Percentiles rank a stretch among this genome's conserved stretches.
Evolutionary conservation across 2,329 filamentous ascomycete species (phyloP).

Genomic region (Aureobasidium subglaciale): DNA sequence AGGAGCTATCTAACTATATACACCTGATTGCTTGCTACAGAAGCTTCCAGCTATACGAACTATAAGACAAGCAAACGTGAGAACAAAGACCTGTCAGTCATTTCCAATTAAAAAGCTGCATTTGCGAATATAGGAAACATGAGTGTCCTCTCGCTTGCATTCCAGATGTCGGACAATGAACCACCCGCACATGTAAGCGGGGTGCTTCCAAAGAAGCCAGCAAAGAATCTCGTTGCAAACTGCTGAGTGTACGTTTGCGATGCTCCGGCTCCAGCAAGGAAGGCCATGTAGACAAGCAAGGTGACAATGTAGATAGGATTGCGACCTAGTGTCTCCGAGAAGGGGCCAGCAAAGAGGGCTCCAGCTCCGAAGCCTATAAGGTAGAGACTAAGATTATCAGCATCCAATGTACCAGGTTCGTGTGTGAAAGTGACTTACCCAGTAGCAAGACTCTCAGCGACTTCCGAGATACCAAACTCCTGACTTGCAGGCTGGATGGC

Average conservation of each 20-base stretch:
- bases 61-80: no score
- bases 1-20: no score
- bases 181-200: slow-evolving; percentile 42
- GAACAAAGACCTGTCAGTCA: no score
- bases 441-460: slow-evolving; percentile 46
- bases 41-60: no score
- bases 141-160: slow-evolving; percentile 41
- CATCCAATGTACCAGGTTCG: fast-evolving
- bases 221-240: slow-evolving; percentile 43
- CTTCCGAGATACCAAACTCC: slow-evolving; percentile 43
- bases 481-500: slow-evolving; percentile 39
- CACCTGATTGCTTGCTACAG: no score
- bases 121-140: slow-evolving; percentile 46
- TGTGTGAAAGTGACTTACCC: slow-evolving; percentile 20
- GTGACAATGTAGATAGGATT: slow-evolving; percentile 45
- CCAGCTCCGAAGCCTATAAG: slow-evolving; percentile 40
- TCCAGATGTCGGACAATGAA: slow-evolving; percentile 42
- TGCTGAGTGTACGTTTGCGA: slow-evolving; percentile 41
- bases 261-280: slow-evolving; percentile 43
- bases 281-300: slow-evolving; percentile 42
- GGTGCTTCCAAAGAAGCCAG: slow-evolving; percentile 42
- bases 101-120: no score
- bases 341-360: slow-evolving; percentile 42
- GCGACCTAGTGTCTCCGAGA: slow-evolving; percentile 39
- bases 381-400: slow-evolving; percentile 21